Conservation (phyloP, 495 filamentous ascomycete genomes). For the Xylaria nigripes region DNA sequence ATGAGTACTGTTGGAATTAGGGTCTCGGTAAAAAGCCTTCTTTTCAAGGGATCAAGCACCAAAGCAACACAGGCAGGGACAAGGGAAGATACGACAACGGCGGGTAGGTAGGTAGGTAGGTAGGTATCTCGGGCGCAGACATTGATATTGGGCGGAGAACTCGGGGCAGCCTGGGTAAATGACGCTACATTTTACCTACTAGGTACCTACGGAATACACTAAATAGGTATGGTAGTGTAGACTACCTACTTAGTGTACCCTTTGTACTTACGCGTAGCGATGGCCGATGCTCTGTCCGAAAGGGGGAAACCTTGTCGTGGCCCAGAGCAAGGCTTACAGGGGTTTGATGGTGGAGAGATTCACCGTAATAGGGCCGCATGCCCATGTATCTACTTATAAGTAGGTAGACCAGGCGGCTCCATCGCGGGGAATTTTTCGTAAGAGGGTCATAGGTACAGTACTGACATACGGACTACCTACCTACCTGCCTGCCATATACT, state of each 20-base stretch:
- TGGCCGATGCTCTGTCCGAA: constrained; percentile 6
- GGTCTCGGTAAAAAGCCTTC: neutral
- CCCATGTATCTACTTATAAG: too few relatives aligned
- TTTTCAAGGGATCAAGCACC: neutral
- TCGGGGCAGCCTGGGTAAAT: neutral
- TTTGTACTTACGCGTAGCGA: neutral
- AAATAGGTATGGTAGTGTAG: too few relatives aligned
- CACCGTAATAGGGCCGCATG: constrained; percentile 26
- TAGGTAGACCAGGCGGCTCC: constrained; percentile 24
- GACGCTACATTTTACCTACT: too few relatives aligned
- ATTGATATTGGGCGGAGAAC: neutral
- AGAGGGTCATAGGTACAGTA: too few relatives aligned
- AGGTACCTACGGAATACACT: neutral
- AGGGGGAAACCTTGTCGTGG: neutral
- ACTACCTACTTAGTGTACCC: too few relatives aligned
- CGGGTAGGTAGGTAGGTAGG: too few relatives aligned
- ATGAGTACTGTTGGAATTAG: neutral
- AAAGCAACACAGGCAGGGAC: too few relatives aligned
- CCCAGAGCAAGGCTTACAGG: constrained; percentile 16
- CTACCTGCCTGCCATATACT: too few relatives aligned
- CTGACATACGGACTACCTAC: too few relatives aligned
- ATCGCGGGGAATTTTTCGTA: constrained; percentile 24
- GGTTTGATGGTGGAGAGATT: constrained; percentile 15
- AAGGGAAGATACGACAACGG: too few relatives aligned
- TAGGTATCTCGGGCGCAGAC: neutral